Percentiles rank a stretch among this genome's conserved stretches.
Evolutionary conservation across 2,329 filamentous ascomycete species (phyloP).

Genomic region (Beauveria varroae): DNA sequence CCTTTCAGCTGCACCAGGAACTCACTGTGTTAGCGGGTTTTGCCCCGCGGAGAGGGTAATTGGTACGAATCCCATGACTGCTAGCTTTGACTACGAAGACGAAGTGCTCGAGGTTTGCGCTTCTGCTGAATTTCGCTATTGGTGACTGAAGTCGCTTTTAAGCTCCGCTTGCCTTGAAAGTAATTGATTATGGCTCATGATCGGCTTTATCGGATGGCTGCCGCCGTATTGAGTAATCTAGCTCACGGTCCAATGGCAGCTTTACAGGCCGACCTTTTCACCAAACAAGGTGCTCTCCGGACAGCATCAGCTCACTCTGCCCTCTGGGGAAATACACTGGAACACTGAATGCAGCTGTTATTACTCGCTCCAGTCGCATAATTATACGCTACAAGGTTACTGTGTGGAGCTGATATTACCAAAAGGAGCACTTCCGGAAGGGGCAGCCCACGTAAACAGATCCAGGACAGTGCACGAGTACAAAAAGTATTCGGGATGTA

Average conservation of each 20-base stretch:
- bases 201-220: background rate
- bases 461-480: background rate
- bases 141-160: background rate
- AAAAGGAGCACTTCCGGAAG: background rate
- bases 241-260: background rate
- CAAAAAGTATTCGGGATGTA: background rate
- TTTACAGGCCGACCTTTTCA: background rate
- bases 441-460: background rate
- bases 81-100: background rate
- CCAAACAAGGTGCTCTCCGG: too few species aligned
- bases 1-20: background rate
- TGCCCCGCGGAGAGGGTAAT: background rate
- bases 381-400: background rate
- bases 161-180: background rate
- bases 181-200: background rate
- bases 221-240: background rate
- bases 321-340: background rate
- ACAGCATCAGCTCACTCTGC: background rate
- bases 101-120: background rate
- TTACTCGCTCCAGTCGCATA: background rate
- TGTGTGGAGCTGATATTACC: background rate
- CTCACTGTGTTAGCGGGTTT: background rate
- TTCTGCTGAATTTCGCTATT: background rate
- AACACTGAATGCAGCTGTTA: background rate
- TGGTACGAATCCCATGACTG: background rate